Evolutionary conservation across 2,329 filamentous ascomycete species (phyloP).

Genomic region (Penicillium thymicola): DNA sequence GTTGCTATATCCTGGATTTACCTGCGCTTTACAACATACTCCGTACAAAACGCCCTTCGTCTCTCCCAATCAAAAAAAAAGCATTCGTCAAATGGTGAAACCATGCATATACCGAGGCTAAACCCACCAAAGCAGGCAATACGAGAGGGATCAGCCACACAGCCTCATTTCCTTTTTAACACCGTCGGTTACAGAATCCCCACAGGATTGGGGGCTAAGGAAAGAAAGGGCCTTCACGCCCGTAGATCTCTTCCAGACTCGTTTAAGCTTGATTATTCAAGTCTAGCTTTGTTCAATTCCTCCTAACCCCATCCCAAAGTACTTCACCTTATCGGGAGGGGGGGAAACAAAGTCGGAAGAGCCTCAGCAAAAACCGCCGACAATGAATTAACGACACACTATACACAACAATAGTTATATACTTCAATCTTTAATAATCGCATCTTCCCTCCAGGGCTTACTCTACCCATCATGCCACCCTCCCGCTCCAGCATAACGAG

Average conservation of each 20-base stretch:
- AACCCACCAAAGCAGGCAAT: slow-evolving; percentile 8
- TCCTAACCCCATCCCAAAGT: not conserved
- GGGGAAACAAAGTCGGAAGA: not conserved
- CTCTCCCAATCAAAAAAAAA: not conserved
- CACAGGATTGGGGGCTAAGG: not conserved
- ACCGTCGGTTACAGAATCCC: not conserved
- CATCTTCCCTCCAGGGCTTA: not conserved
- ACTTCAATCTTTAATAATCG: not conserved
- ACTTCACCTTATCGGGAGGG: not conserved
- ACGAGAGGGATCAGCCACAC: slow-evolving; percentile 15
- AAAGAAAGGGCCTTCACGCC: slow-evolving; percentile 3
- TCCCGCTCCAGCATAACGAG: slow-evolving; percentile 35
- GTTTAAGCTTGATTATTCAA: slow-evolving; percentile 4
- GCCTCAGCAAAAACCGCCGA: not conserved
- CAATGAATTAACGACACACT: slow-evolving; percentile 11
- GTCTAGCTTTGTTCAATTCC: not conserved
- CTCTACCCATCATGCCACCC: slow-evolving; percentile 20
- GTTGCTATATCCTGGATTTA: not conserved
- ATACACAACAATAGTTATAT: not conserved
- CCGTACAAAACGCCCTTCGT: not conserved
- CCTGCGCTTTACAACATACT: not conserved
- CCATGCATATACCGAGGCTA: not conserved
- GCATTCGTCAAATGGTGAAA: not conserved
- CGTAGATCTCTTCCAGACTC: slow-evolving; percentile 9
- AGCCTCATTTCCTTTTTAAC: not conserved